Conservation (phyloP, 495 filamentous ascomycete genomes). For the Aspergillus panamensis region DNA sequence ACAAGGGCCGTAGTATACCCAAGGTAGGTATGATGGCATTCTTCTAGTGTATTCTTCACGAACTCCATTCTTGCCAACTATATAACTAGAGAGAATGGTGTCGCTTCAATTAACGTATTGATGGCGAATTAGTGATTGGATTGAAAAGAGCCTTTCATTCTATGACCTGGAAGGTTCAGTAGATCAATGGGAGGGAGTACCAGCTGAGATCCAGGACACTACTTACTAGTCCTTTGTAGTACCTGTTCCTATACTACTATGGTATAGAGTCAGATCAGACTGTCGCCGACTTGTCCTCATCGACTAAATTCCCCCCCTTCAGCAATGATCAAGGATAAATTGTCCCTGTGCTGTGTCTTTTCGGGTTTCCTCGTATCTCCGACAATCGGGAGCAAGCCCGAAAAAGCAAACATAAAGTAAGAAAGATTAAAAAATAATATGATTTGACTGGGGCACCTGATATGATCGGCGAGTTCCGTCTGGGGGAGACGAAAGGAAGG, state of each 20-base stretch:
- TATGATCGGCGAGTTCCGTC: conserved; percentile 18
- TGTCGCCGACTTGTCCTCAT: neutral
- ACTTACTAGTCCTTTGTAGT: too few species aligned
- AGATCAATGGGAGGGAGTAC: too few species aligned
- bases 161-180: neutral
- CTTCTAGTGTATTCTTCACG: neutral
- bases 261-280: neutral
- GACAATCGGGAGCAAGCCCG: neutral
- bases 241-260: too few species aligned
- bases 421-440: conserved; percentile 13
- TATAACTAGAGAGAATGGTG: too few species aligned
- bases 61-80: neutral
- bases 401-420: conserved; percentile 16
- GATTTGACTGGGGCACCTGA: conserved; percentile 7
- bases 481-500: conserved; percentile 1
- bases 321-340: neutral
- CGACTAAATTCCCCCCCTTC: conserved; percentile 12
- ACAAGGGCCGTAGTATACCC: neutral
- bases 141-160: too few species aligned
- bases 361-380: neutral
- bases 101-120: too few species aligned
- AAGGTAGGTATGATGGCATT: neutral
- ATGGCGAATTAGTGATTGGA: too few species aligned
- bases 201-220: too few species aligned
- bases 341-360: neutral